Evolutionary conservation across 2,329 filamentous ascomycete genomes (phyloP), one percentile per base, ranked within the genome.

Genomic region (Alternaria burnsii): DNA sequence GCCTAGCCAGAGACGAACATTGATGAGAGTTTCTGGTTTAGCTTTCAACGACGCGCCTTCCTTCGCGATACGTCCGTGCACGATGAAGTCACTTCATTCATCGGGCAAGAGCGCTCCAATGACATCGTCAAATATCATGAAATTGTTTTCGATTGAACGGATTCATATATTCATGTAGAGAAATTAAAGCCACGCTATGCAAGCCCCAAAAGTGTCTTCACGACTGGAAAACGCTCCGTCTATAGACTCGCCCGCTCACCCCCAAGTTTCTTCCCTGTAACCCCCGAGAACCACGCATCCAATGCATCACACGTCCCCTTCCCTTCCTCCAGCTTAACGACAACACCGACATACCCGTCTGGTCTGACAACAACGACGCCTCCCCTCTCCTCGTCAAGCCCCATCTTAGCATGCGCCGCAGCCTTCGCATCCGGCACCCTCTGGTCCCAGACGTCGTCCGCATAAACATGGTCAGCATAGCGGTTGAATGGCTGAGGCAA

Each of bases 381-480:
- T 11, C 93, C 93, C 62, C 82, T 85, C 62, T 91, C 87, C 71
- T 90, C 83, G 65, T 90, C 86, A 26, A 97, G 77, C 0, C 94
- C 94, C 84, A 97, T 90, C 84, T 97, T 97, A 42, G 89, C 89
- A 78, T 97, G 94, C 5, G 92, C 92, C 3, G 91, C 85, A 5
- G 90, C 92, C 68, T 84, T 84, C 1, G 91, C 89, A 20, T 89
- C 83, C 0, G 90, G 88, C 1, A 92, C 89, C 7, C 87, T 84
- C 43, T 85, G 82, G 74, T 95, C 91, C 82, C 87, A 89, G 48
- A 91, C 84, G 77, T 97, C 93, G 71, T 97, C 94, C 1, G 93
- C 91, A 72, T 97, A 97, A 36, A 97, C 84, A 71, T 95, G 91
- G 70, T 93, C 89, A 50, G 88, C 84, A 78, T 97, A 97, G 55